phyloP scores from a whole-genome alignment of 208 protist species.

The Crithidia expoeki region DNA sequence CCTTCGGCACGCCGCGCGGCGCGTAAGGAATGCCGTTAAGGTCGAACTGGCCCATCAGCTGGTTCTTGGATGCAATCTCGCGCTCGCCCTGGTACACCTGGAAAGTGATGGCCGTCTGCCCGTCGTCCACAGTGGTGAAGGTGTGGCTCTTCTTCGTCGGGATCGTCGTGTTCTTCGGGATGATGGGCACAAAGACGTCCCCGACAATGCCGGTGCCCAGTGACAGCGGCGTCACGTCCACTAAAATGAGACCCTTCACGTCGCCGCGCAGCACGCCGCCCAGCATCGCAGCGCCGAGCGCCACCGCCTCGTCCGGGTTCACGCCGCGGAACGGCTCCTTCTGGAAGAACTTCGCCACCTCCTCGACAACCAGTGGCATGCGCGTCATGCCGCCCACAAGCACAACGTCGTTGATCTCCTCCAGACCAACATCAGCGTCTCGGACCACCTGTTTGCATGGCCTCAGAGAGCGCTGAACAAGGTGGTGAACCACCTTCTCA shows the following conservation, averaged over 20 bases:
- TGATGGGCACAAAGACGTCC: slow-evolving; percentile 97
- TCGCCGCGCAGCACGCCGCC: slow-evolving; percentile 94
- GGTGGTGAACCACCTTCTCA: slow-evolving; percentile 80
- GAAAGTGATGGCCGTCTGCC: slow-evolving; percentile 87
- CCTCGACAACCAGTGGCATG: slow-evolving; percentile 95
- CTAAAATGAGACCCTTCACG: slow-evolving; percentile 95
- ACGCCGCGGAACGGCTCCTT: slow-evolving; percentile 96
- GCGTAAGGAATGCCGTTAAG: slow-evolving; percentile 93
- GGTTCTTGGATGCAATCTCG: slow-evolving; percentile 93
- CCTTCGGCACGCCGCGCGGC: slow-evolving; percentile 89
- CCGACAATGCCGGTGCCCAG: slow-evolving; percentile 99
- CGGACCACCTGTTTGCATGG: slow-evolving; percentile 85
- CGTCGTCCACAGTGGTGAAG: slow-evolving; percentile 89
- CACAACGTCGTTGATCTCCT: slow-evolving; percentile 97
- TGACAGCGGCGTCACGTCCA: slow-evolving; percentile 99
- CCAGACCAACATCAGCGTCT: slow-evolving; percentile 82
- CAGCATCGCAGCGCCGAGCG: slow-evolving; percentile 99
- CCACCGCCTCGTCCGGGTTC: slow-evolving; percentile 99
- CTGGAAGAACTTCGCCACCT: slow-evolving; percentile 93
- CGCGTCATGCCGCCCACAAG: slow-evolving; percentile 98
- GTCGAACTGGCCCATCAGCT: slow-evolving; percentile 96
- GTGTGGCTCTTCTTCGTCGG: slow-evolving; percentile 97
- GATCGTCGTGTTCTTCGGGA: slow-evolving; percentile 99
- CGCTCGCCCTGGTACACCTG: slow-evolving; percentile 97
- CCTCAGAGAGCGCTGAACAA: slow-evolving; percentile 76